phyloP scores from a whole-genome alignment of 441 rosid species.

The Arabidopsis lyrata region DNA sequence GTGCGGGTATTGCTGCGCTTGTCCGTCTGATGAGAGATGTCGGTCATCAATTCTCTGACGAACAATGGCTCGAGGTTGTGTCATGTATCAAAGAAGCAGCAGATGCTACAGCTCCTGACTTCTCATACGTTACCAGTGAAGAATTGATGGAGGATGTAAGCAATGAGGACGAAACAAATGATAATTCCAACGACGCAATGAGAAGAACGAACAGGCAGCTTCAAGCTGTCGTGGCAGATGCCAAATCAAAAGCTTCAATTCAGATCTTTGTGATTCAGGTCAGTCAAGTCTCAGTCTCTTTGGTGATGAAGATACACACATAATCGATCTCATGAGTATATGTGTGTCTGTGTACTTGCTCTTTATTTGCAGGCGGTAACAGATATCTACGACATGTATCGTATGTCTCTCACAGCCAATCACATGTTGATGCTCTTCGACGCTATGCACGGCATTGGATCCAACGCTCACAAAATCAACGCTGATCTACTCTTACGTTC shows the following conservation, averaged over 20 bases:
- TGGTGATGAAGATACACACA: neutral
- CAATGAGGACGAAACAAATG: slow-evolving; percentile 52
- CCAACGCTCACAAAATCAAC: slow-evolving; percentile 88
- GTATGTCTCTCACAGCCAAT: slow-evolving; percentile 72
- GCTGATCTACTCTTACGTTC: slow-evolving; percentile 61
- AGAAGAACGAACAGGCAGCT: slow-evolving; percentile 58
- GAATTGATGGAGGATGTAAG: slow-evolving; percentile 49
- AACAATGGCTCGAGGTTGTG: slow-evolving; percentile 96
- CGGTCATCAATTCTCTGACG: slow-evolving; percentile 90
- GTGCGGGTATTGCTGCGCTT: slow-evolving; percentile 97
- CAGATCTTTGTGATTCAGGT: slow-evolving; percentile 98
- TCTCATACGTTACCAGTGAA: slow-evolving; percentile 62
- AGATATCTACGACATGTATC: slow-evolving; percentile 93
- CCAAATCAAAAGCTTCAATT: slow-evolving; percentile 96
- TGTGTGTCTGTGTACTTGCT: slow-evolving; percentile 22
- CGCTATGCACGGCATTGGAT: slow-evolving; percentile 83
- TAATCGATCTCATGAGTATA: slow-evolving; percentile 1
- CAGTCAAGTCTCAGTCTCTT: slow-evolving; percentile 25
- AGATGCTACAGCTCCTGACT: slow-evolving; percentile 89
- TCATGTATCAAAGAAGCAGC: slow-evolving; percentile 90
- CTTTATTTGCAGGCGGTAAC: slow-evolving; percentile 77
- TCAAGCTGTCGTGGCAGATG: slow-evolving; percentile 79
- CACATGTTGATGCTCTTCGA: slow-evolving; percentile 75
- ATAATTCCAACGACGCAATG: slow-evolving; percentile 53
- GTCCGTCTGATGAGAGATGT: slow-evolving; percentile 98